A percentile compares a stretch with the other conserved stretches of the same genome.
phyloP scores from a whole-genome alignment of 2,329 filamentous ascomycete genomes.

The Colletotrichum noveboracense region DNA sequence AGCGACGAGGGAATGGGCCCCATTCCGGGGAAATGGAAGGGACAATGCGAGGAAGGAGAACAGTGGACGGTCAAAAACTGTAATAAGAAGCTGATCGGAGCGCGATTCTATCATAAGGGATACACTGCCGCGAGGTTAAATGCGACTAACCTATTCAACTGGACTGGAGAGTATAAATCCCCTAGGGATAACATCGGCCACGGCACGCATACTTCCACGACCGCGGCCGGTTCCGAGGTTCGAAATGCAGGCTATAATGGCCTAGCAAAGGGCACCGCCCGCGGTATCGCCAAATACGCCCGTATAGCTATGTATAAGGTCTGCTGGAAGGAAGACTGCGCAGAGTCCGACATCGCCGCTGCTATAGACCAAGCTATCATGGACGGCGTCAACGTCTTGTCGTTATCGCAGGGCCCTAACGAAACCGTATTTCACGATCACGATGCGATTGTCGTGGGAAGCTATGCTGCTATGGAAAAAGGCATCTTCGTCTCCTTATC shows the following conservation, averaged over 20 bases:
- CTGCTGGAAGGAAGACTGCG: not conserved
- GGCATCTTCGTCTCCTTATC: no score
- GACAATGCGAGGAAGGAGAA: conserved; percentile 4
- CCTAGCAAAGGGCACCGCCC: not conserved
- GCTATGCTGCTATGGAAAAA: not conserved
- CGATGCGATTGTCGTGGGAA: not conserved
- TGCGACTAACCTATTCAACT: not conserved
- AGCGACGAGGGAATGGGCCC: conserved; percentile 12
- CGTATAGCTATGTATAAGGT: conserved; percentile 2
- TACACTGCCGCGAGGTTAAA: not conserved
- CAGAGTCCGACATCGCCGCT: not conserved
- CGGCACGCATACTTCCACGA: conserved; percentile 1
- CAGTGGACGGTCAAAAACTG: conserved; percentile 6
- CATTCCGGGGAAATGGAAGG: conserved; percentile 11
- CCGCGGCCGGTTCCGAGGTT: not conserved
- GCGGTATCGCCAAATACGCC: not conserved
- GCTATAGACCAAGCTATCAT: conserved; percentile 5
- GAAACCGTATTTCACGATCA: not conserved
- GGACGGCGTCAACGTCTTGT: conserved; percentile 6
- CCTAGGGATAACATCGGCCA: not conserved
- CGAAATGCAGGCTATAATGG: not conserved
- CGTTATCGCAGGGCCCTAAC: not conserved
- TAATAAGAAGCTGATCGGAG: conserved; percentile 22
- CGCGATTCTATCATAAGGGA: conserved; percentile 9
- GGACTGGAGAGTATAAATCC: not conserved